phyloP scores from a whole-genome alignment of 2,329 filamentous ascomycete species.

The Alternaria rosae region DNA sequence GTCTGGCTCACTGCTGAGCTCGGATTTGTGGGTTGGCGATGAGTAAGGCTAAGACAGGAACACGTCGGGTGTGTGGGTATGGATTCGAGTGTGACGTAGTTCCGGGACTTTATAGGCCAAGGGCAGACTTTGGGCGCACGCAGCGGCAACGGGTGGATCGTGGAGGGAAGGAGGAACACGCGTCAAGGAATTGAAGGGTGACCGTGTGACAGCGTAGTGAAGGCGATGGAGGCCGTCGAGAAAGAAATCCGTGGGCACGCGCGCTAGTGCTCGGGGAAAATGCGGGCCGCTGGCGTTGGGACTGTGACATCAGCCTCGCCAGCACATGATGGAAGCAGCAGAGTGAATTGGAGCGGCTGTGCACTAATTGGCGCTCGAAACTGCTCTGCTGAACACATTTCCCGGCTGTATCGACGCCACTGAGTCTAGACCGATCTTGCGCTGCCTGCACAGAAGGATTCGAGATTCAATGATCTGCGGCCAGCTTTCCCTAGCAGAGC shows the following conservation, averaged over 20 bases:
- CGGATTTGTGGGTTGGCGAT: constrained; percentile 36
- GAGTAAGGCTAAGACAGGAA: constrained; percentile 38
- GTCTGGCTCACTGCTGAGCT: constrained; percentile 34
- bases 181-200: constrained; percentile 31
- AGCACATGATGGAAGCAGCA: neutral
- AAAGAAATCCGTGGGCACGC: constrained; percentile 31
- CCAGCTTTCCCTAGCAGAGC: neutral
- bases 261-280: constrained; percentile 33
- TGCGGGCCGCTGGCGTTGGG: constrained; percentile 25
- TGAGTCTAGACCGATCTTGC: neutral
- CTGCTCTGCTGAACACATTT: neutral
- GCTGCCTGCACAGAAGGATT: constrained; percentile 1
- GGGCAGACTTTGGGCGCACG: constrained; percentile 43
- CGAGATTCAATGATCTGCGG: constrained; percentile 10
- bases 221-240: constrained; percentile 15
- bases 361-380: neutral
- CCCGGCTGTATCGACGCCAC: neutral
- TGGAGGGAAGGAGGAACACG: constrained; percentile 24
- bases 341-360: neutral
- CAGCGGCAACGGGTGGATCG: constrained; percentile 37
- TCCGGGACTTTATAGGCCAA: constrained; percentile 24
- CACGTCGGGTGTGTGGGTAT: constrained; percentile 34
- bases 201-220: constrained; percentile 30
- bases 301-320: constrained; percentile 17
- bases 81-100: constrained; percentile 37